phyloP scores from a whole-genome alignment of 345 rosid species.

The Aquilaria sinensis region DNA sequence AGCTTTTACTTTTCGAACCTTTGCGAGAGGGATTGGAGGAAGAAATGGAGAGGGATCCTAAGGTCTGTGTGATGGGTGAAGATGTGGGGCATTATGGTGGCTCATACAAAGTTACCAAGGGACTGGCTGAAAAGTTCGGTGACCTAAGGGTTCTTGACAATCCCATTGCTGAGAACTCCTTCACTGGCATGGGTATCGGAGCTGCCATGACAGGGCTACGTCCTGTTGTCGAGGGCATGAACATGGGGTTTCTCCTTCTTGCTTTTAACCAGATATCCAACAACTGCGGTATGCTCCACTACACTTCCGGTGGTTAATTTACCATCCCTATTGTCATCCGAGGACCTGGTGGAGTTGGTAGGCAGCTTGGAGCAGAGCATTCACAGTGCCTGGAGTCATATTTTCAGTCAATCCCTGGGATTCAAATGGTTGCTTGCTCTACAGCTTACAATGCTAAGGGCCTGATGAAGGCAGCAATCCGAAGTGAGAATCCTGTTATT shows the following conservation, averaged over 20 bases:
- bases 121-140: too few species aligned
- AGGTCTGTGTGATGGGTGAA: too few species aligned
- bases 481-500: conserved; percentile 96
- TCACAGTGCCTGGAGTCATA: conserved; percentile 94
- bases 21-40: too few species aligned
- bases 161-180: too few species aligned
- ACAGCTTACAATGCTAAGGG: conserved; percentile 96
- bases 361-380: conserved; percentile 98
- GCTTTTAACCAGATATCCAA: conserved; percentile 99
- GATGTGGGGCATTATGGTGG: too few species aligned
- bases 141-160: too few species aligned
- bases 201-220: conserved; percentile 95
- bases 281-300: conserved; percentile 98
- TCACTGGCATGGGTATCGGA: too few species aligned
- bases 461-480: conserved; percentile 94
- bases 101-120: too few species aligned
- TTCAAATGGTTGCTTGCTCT: conserved; percentile 99
- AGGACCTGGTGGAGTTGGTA: conserved; percentile 99
- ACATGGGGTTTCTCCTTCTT: conserved; percentile 96
- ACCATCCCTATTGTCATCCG: too few species aligned
- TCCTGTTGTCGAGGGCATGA: conserved; percentile 90
- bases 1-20: too few species aligned
- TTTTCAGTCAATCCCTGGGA: conserved; percentile 97
- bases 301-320: too few species aligned
- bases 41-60: too few species aligned